Conservation (phyloP, 2,329 filamentous ascomycete species). For the Cordyceps tenuipes region DNA sequence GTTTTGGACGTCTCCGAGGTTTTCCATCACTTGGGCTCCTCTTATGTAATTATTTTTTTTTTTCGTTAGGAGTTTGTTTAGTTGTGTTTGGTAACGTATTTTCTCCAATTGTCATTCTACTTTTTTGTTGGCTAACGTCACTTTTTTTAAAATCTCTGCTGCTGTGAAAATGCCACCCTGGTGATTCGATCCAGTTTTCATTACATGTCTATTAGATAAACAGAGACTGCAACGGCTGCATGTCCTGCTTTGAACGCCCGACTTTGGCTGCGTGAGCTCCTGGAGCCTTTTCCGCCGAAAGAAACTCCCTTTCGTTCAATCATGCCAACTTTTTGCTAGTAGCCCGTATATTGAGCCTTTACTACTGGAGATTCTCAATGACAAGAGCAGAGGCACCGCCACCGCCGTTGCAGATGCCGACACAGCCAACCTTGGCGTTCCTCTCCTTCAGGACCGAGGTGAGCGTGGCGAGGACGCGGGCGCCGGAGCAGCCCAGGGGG, state of each 20-base stretch:
- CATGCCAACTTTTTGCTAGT: neutral
- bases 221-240: neutral
- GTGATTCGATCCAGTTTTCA: neutral
- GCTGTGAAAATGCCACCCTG: neutral
- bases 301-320: neutral
- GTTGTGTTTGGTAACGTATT: neutral
- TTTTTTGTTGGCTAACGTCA: neutral
- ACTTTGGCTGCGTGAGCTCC: neutral
- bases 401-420: constrained; percentile 96
- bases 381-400: constrained; percentile 92
- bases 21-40: neutral
- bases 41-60: neutral
- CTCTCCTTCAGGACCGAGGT: constrained; percentile 83
- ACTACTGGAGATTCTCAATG: constrained; percentile 64
- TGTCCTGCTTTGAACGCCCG: neutral
- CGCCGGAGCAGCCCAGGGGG: constrained; percentile 87
- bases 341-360: constrained; percentile 17
- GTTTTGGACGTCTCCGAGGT: neutral
- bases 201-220: constrained; percentile 5
- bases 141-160: neutral
- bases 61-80: neutral
- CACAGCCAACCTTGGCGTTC: constrained; percentile 87
- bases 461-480: constrained; percentile 85
- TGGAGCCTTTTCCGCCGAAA: neutral
- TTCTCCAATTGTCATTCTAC: too few species aligned